These are phyloP conservation scores for Vitrella brassicaformis DNA, from an alignment of 73 alveolate species.

Conservation along the genomic window DNA sequence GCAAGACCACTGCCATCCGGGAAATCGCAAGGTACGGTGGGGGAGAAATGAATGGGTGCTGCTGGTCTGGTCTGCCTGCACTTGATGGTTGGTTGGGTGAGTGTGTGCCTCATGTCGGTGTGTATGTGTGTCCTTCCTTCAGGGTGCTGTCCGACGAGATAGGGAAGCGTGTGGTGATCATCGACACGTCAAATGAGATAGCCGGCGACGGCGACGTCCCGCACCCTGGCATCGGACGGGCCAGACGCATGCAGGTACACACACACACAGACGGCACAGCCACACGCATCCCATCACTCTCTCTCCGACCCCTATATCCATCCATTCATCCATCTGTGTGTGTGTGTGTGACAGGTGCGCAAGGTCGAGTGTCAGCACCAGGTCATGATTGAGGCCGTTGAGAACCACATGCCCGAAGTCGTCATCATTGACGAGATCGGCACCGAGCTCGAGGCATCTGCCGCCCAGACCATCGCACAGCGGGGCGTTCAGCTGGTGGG, in stretches of 20 bases:
- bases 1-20: constrained; percentile 13
- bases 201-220: constrained; percentile 4
- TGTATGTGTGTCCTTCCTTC: no score
- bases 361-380: constrained; percentile 2
- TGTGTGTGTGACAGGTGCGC: background rate
- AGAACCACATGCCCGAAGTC: constrained; percentile 14
- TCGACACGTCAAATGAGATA: constrained; percentile 21
- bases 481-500: background rate
- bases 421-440: background rate
- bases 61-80: no score
- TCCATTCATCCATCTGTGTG: no score
- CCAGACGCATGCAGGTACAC: background rate
- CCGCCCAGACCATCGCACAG: background rate
- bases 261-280: no score
- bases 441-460: background rate
- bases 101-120: no score
- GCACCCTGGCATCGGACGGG: background rate
- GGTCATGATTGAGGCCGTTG: constrained; percentile 10
- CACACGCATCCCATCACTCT: no score
- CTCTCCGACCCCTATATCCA: no score
- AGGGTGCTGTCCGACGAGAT: background rate
- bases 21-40: constrained; percentile 4
- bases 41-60: background rate
- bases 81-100: no score
- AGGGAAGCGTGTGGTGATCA: constrained; percentile 5